Evolutionary conservation across 2,329 filamentous ascomycete genomes (phyloP), one percentile per base, ranked within the genome.

Genomic region (Annulohypoxylon truncatum): DNA sequence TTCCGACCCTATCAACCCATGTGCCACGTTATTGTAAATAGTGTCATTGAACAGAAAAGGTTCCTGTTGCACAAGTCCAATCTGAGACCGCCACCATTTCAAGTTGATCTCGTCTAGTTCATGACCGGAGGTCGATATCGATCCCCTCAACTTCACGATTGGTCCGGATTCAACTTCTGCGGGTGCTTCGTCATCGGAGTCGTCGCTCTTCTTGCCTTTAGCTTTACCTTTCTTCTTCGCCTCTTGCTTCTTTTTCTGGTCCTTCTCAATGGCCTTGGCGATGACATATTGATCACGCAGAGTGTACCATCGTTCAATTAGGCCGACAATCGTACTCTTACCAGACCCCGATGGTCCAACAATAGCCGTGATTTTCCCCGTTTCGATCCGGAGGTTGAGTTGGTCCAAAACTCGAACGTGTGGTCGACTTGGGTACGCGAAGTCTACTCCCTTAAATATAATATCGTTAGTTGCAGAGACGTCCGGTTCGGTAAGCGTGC

Each of bases 301-400:
- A 1, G 87, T 86, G 74, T 93, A 93, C 89, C 90, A 93, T 29
- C 90, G 82, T 73, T 93, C 88, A 2, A 93, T 80, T 2, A 94
- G 79, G 0, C 89, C 90, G 0, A 93, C 87, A 24, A 93, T 87
- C 0, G 91, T 94, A 53, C 88, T 91, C 76, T 94, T 94, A 0
- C 92, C 91, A 3, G 86, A 89, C 0, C 91, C 91, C 2, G 89
- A 92, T 0, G 90, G 86, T 0, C 91, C 91, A 18, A 94, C 91
- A 15, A 94, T 89, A 1, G 91, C 91, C 0, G 90, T 92, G 1
- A 89, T 85, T 72, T 91, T 90, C 18, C 89, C 89, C 6, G 86
- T 82, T 64, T 86, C 82, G 59, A 93, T 86, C 0, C 77, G 80
- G 7, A 92, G 77, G 70, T 84, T 82, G 2, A 92, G 76, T 2